phyloP scores from a whole-genome alignment of 129 eudicot genomes.

The Tagetes patula region DNA sequence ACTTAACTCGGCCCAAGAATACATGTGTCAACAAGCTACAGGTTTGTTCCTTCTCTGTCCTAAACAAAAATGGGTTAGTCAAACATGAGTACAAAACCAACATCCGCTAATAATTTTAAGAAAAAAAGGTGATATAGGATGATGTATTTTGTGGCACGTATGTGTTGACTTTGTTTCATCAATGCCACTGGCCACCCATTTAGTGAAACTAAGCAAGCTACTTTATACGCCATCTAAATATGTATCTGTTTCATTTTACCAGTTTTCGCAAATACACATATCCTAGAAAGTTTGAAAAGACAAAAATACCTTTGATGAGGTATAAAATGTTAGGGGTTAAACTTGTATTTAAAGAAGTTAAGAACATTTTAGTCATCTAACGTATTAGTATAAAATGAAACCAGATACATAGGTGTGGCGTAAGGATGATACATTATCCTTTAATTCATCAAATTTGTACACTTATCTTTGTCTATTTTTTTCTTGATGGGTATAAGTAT shows the following conservation, averaged over 20 bases:
- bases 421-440: neutral
- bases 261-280: neutral
- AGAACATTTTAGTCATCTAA: neutral
- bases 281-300: neutral
- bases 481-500: neutral
- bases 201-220: neutral
- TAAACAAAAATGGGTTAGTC: neutral
- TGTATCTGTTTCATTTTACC: neutral
- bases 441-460: neutral
- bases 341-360: neutral
- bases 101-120: neutral
- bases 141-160: neutral
- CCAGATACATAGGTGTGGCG: neutral
- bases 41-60: slow-evolving; percentile 46
- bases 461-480: neutral
- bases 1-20: slow-evolving; percentile 83
- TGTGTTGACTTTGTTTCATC: neutral
- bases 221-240: neutral
- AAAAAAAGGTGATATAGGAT: neutral
- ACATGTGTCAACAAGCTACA: slow-evolving; percentile 93
- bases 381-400: neutral
- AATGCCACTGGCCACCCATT: no score
- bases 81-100: slow-evolving; percentile 1
- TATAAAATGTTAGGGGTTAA: neutral
- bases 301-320: neutral